Percentiles rank a stretch among this genome's conserved stretches.
Evolutionary conservation across 106 monocot genomes (phyloP).

Genomic region (Gastrodia elata): DNA sequence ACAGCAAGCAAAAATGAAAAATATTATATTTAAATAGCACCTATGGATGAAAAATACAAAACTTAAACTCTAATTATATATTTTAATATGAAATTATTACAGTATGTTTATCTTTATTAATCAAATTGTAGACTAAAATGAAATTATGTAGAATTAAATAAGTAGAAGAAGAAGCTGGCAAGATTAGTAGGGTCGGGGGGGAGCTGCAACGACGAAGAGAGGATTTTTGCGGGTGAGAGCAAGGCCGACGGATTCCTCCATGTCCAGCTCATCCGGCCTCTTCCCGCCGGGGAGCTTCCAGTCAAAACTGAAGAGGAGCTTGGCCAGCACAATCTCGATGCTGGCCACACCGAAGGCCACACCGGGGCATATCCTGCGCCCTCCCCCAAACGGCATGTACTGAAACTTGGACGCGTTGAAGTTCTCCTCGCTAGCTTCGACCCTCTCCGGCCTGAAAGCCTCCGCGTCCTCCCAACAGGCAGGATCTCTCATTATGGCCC

Average conservation of each 20-base stretch:
- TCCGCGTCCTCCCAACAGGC: slow-evolving; percentile 6
- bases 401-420: neutral
- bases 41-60: too few relatives aligned
- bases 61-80: too few relatives aligned
- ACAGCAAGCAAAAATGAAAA: too few relatives aligned
- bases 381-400: slow-evolving; percentile 8
- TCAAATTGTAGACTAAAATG: too few relatives aligned
- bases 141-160: too few relatives aligned
- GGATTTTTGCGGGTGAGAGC: neutral
- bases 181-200: too few relatives aligned
- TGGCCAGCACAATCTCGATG: slow-evolving; percentile 3
- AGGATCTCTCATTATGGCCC: slow-evolving; percentile 11
- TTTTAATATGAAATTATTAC: too few relatives aligned
- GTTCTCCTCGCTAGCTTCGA: neutral
- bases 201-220: slow-evolving; percentile 2
- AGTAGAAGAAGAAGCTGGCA: too few relatives aligned
- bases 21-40: too few relatives aligned
- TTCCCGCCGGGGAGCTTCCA: neutral
- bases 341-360: neutral
- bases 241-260: slow-evolving; percentile 1
- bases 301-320: slow-evolving; percentile 7
- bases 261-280: slow-evolving; percentile 1
- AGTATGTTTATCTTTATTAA: too few relatives aligned
- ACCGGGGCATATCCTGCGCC: slow-evolving; percentile 13
- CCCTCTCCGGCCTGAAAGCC: slow-evolving; percentile 3